Conservation (phyloP, 306 rosid species). For the Ormosia semicastrata region DNA sequence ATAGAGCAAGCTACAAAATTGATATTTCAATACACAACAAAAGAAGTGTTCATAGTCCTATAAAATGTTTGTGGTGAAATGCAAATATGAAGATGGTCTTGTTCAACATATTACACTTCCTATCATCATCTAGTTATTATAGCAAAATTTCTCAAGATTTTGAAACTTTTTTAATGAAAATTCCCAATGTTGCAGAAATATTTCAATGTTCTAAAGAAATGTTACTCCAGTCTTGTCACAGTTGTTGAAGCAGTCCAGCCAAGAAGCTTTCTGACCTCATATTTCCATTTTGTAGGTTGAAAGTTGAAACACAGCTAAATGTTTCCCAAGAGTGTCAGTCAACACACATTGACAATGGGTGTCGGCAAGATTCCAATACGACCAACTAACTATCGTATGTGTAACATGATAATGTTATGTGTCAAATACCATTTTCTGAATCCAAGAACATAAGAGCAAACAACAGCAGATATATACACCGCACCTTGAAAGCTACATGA, state of each 20-base stretch:
- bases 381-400: neutral
- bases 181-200: neutral
- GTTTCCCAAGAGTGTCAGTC: constrained; percentile 5
- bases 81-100: constrained; percentile 12
- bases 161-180: neutral
- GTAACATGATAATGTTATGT: neutral
- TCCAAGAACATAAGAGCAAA: neutral
- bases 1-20: neutral
- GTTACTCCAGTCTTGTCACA: constrained; percentile 13
- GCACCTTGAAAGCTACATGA: constrained; percentile 87
- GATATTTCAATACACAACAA: neutral
- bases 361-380: neutral
- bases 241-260: constrained; percentile 1
- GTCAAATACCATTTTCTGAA: neutral
- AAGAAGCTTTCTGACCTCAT: neutral
- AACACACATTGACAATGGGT: neutral
- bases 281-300: neutral
- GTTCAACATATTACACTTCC: neutral
- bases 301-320: constrained; percentile 11
- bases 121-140: neutral
- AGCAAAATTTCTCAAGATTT: neutral
- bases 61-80: neutral
- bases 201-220: neutral
- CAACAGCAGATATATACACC: constrained; percentile 18
- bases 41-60: neutral